Base-by-base conservation (phyloP, 352 stramenopile genomes). In the Pythium angustatum region DNA sequence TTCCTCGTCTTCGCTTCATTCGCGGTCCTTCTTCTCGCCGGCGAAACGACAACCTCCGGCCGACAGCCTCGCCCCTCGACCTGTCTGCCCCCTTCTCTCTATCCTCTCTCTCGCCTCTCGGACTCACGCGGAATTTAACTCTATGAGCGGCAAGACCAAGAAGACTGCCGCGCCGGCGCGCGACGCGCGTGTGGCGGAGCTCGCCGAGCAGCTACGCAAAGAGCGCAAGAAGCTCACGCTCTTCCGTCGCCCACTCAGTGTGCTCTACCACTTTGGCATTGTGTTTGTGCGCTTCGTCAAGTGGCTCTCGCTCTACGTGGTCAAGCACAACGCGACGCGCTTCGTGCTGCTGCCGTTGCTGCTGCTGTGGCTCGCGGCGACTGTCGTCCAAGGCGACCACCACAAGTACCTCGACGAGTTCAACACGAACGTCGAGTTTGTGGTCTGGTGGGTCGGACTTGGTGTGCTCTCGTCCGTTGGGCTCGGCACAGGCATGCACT, bases 381-480 rank as follows among this genome's bases (percentile, higher is more conserved):
- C 84, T n/a, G 68, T 81, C 30, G 62, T 76, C 10, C 75, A 91
- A 12, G 87, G 87, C n/a, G 63, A 83, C 19, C 85, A 96, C 72
- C 87, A 89, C 43, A 57, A 56, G 41, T 41, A 87, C n/a, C 73
- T 96, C 40, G 84, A 94, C 59, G 82, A 94, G 59, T 87, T 96
- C 74, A 94, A 94, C 71, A 71, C 68, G 48, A 84, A 80, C 34
- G 79, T 89, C 62, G 78, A 95, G 78, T 98, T 96, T 72, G 76
- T 96, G 30, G 84, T 94, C 45, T 98, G 92, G 90, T 98, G 94
- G 94, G 78, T 98, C 49, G 90, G 92, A 1, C 85, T 98, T 24
- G 94, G 94, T 52, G 88, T 98, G 48, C 84, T 98, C 36, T 98
- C 93, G 59, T 96, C 85, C 14, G 90, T 98, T n/a, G 94, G 94